A percentile compares a stretch with the other conserved stretches of the same genome.
Evolutionary conservation across 75 land plant genomes (phyloP).

Genomic region (Cunninghamia lanceolata): DNA sequence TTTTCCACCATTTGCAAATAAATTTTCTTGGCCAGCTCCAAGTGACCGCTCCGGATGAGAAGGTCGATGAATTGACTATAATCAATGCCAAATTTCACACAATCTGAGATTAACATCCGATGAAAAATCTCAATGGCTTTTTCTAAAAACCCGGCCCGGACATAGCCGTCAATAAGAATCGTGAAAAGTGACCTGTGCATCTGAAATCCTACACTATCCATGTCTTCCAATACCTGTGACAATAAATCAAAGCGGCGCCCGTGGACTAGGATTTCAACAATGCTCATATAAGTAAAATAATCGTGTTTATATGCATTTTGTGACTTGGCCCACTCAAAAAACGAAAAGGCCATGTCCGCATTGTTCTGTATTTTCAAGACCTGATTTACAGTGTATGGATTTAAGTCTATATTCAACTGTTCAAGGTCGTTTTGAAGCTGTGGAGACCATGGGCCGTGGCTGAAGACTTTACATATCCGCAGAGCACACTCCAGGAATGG

Average conservation of each 20-base stretch:
- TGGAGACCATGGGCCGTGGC: constrained; percentile 19
- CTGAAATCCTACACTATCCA: constrained; percentile 18
- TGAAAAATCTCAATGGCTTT: constrained; percentile 60
- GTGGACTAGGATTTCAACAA: constrained; percentile 15
- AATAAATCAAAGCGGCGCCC: constrained; percentile 11
- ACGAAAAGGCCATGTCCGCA: constrained; percentile 18
- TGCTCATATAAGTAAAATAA: constrained; percentile 13
- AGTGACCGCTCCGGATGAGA: constrained; percentile 35
- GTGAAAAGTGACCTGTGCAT: constrained; percentile 32
- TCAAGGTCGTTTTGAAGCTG: constrained; percentile 24
- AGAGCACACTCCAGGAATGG: background rate
- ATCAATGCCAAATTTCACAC: constrained; percentile 61
- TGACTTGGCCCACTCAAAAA: constrained; percentile 33
- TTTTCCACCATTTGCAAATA: constrained; percentile 33
- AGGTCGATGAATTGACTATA: constrained; percentile 77
- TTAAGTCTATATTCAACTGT: constrained; percentile 16
- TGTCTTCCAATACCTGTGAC: constrained; percentile 8
- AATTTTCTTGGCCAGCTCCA: constrained; percentile 50
- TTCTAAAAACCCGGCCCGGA: constrained; percentile 37
- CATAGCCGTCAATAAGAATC: constrained; percentile 33
- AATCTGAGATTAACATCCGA: constrained; percentile 61
- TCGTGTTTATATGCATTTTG: constrained; percentile 17
- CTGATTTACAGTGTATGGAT: constrained; percentile 26
- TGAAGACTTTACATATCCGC: constrained; percentile 6
- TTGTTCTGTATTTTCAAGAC: constrained; percentile 23